Percentiles rank a stretch among this genome's conserved stretches.
phyloP scores from a whole-genome alignment of 495 filamentous ascomycete species.

The Aspergillus biplanus region DNA sequence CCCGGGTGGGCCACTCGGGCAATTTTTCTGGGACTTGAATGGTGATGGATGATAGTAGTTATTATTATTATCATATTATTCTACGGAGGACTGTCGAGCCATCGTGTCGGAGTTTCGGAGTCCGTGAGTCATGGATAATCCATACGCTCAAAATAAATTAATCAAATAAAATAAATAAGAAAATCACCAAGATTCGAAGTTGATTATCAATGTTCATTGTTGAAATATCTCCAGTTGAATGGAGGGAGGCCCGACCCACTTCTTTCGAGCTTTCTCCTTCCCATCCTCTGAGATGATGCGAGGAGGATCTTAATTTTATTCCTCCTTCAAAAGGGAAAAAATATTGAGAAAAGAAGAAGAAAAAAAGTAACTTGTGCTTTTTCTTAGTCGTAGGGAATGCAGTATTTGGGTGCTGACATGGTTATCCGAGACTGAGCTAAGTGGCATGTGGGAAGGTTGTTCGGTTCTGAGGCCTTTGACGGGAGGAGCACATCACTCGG shows the following conservation, averaged over 20 bases:
- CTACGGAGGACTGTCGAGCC: no score
- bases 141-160: not conserved
- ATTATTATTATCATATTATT: no score
- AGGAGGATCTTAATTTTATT: conserved; percentile 3
- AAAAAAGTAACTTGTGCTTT: not conserved
- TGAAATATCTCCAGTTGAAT: no score
- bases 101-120: no score
- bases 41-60: no score
- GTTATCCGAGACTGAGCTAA: not conserved
- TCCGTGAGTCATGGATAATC: not conserved
- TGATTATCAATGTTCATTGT: no score
- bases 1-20: not conserved
- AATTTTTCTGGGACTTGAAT: not conserved
- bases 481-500: no score
- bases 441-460: not conserved
- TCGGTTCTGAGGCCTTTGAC: no score
- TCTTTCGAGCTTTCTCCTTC: no score
- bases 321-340: not conserved
- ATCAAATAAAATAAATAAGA: not conserved
- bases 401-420: conserved; percentile 20
- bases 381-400: not conserved
- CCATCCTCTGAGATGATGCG: no score
- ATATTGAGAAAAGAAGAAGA: not conserved
- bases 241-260: no score
- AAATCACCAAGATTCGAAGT: not conserved